phyloP scores from a whole-genome alignment of 2,329 filamentous ascomycete species.

The Ceratocystis eucalypticola region DNA sequence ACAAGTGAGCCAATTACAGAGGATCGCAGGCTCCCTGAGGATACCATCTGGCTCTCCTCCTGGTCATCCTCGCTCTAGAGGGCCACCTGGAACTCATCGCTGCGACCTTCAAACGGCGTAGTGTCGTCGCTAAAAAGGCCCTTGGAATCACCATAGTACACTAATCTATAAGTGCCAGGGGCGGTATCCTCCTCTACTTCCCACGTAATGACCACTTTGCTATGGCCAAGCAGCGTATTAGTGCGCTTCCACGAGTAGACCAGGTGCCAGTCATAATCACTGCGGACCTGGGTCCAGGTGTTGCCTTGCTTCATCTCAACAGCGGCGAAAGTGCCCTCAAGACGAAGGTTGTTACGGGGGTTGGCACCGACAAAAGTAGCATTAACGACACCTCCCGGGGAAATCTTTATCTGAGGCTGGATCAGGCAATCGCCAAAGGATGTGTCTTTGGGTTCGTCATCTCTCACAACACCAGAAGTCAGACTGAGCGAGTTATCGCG shows the following conservation, averaged over 20 bases:
- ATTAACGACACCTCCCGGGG: constrained; percentile 44
- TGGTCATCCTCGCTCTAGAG: constrained; percentile 1
- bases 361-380: constrained; percentile 74
- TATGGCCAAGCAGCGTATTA: constrained; percentile 56
- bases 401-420: constrained; percentile 32
- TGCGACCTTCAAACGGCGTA: constrained; percentile 54
- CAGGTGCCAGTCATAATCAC: constrained; percentile 71
- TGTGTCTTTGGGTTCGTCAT: constrained; percentile 50
- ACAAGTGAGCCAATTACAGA: background rate
- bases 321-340: constrained; percentile 63
- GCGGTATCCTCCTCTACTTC: constrained; percentile 39
- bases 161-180: constrained; percentile 59
- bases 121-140: constrained; percentile 42
- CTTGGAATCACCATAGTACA: constrained; percentile 79
- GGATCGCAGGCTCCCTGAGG: background rate
- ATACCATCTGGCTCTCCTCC: background rate
- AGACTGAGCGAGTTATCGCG: constrained; percentile 61
- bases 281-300: constrained; percentile 53
- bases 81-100: constrained; percentile 36
- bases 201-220: constrained; percentile 65
- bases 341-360: constrained; percentile 69
- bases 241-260: constrained; percentile 67
- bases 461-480: constrained; percentile 64
- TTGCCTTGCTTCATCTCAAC: constrained; percentile 41
- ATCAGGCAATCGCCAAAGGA: constrained; percentile 54